Percentiles rank a stretch among this genome's conserved stretches.
Evolutionary conservation across 2,329 filamentous ascomycete species (phyloP).

Genomic region (Trichophyton simii): DNA sequence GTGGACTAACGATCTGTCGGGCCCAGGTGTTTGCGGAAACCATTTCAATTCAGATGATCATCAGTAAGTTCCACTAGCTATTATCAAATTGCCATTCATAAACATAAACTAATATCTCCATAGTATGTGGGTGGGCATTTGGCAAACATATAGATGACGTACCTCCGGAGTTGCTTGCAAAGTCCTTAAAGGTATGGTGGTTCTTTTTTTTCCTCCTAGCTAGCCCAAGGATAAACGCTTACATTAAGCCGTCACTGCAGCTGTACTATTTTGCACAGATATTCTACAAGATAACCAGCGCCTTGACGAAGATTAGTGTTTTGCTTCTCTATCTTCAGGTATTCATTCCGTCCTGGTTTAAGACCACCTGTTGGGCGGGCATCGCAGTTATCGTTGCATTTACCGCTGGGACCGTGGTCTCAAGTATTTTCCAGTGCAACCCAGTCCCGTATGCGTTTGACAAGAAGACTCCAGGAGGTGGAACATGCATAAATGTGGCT

Average conservation of each 20-base stretch:
- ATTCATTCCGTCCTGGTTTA: constrained; percentile 16
- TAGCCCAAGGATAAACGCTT: background rate
- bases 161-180: constrained; percentile 7
- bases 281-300: constrained; percentile 18
- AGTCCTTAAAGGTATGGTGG: constrained; percentile 12
- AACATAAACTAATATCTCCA: background rate
- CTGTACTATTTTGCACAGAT: constrained; percentile 17
- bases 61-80: constrained; percentile 8
- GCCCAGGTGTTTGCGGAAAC: constrained; percentile 14
- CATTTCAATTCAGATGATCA: constrained; percentile 17
- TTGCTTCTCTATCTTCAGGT: constrained; percentile 17
- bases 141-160: constrained; percentile 15
- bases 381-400: constrained; percentile 15
- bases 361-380: constrained; percentile 13
- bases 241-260: constrained; percentile 4
- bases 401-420: constrained; percentile 14
- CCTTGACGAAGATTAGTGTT: constrained; percentile 18
- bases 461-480: constrained; percentile 14
- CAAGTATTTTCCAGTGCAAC: constrained; percentile 18
- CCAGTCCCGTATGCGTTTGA: constrained; percentile 15
- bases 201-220: background rate
- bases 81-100: background rate
- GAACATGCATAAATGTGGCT: constrained; percentile 37
- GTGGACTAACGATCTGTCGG: background rate
- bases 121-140: constrained; percentile 15